A percentile compares a stretch with the other conserved stretches of the same genome.
Conservation (phyloP, 306 rosid species). For the peach (Prunus persica) region DNA sequence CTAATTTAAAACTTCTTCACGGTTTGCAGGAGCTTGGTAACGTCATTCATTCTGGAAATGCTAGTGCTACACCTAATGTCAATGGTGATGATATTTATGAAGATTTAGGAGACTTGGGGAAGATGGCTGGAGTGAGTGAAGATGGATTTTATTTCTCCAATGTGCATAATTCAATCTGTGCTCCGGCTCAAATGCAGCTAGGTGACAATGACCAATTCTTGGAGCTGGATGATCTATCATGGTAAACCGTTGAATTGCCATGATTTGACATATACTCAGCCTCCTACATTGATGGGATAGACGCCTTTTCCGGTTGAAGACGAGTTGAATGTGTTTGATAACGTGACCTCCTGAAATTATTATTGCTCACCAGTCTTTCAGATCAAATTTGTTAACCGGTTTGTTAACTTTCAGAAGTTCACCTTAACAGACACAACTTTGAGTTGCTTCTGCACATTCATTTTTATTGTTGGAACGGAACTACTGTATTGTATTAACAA, state of each 20-base stretch:
- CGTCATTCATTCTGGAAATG: constrained; percentile 7
- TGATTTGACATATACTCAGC: not conserved
- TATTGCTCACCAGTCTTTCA: not conserved
- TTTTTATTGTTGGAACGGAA: not conserved
- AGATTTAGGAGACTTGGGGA: constrained; percentile 33
- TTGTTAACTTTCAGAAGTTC: not conserved
- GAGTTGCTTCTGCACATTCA: not conserved
- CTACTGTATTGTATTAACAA: not conserved
- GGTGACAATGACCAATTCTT: constrained; percentile 15
- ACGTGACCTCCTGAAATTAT: not conserved
- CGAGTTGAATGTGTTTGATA: not conserved
- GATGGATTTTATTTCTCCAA: constrained; percentile 9
- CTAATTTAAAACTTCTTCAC: not conserved
- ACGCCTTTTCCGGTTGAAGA: not conserved
- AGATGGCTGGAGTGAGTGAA: constrained; percentile 4
- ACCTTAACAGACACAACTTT: not conserved
- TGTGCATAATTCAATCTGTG: constrained; percentile 3
- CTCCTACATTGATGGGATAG: not conserved
- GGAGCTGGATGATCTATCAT: constrained; percentile 56
- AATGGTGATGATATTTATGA: constrained; percentile 22
- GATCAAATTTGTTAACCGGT: not conserved
- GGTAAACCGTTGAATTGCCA: constrained; percentile 18
- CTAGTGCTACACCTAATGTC: not conserved
- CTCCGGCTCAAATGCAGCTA: not conserved
- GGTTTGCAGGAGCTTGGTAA: constrained; percentile 22